Conservation (phyloP, 2,329 filamentous ascomycete genomes). For the Emericellopsis cladophorae region DNA sequence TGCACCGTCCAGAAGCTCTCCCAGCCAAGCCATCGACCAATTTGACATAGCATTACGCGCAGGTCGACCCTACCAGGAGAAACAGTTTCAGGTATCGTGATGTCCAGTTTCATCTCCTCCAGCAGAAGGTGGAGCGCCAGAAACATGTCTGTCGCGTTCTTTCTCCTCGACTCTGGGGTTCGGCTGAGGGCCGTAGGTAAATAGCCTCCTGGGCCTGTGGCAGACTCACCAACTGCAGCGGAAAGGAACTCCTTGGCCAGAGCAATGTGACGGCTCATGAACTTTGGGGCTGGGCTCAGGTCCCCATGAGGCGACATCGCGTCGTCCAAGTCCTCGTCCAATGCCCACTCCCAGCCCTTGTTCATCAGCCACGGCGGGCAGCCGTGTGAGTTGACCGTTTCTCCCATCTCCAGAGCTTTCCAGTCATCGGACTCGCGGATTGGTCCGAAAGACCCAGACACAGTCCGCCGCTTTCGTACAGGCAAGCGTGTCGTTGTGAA, state of each 20-base stretch:
- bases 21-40: conserved; percentile 76
- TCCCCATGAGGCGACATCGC: conserved; percentile 11
- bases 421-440: conserved; percentile 28
- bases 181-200: conserved; percentile 47
- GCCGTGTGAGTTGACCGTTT: conserved; percentile 33
- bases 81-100: conserved; percentile 31
- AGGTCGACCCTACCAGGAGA: conserved; percentile 38
- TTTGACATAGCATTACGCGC: conserved; percentile 65
- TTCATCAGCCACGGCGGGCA: conserved; percentile 47
- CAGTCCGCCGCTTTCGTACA: conserved; percentile 16
- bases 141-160: conserved; percentile 52
- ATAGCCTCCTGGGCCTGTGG: conserved; percentile 42
- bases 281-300: conserved; percentile 17
- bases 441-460: conserved; percentile 21
- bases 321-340: conserved; percentile 37
- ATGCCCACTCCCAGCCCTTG: conserved; percentile 59
- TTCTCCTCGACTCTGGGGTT: conserved; percentile 43
- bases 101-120: conserved; percentile 78
- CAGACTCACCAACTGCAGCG: conserved; percentile 42
- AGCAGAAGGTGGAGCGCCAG: conserved; percentile 74
- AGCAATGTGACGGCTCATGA: conserved; percentile 37
- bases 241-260: conserved; percentile 54
- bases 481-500: conserved; percentile 13
- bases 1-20: conserved; percentile 32
- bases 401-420: conserved; percentile 31